Evolutionary conservation across 768 basidiomycete genomes (phyloP), one percentile per base, ranked within the genome.

Genomic region (Mycena vulgaris): DNA sequence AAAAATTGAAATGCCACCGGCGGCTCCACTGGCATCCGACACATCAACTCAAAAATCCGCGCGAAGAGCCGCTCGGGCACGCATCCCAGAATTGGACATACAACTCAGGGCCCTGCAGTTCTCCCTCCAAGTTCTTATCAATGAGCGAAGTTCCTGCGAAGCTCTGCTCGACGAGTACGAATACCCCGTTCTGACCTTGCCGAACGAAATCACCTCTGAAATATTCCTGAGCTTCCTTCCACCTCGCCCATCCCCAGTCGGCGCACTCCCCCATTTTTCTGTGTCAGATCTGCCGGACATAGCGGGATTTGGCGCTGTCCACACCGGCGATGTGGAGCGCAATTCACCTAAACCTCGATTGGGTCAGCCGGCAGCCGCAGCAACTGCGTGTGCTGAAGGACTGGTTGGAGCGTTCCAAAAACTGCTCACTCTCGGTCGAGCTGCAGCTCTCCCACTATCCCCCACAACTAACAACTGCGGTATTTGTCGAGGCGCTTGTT

Each of bases 181-280:
- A 37, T 37, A 37, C 35, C 39, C 49, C 21, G 33, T 37, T 19
- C 28, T 37, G 5, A 35, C 33, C 19, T 11, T 63, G 25, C 62
- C 62, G 7, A n/a, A 49, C 11, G 62, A 63, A 39, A 63, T 63
- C 25, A 39, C 39, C 6, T 23, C 51, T 5, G 62, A 63, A 42
- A 63, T 63, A 11, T 63, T 63, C 51, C 13, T 13, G 4, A 13
- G 53, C 11, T 63, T 63, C 37, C 62, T 63, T 17, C 62, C 62
- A 0, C 5, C 8, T 3, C 49, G 37, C 19, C 51, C 49, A 0
- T 27, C 49, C 1, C 27, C 9, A 4, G 28, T 31, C 7, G 62
- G 49, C 5, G 7, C 28, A 5, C 17, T 63, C 61, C 5, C 62
- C 62, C 3, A 21, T 31, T 2, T 19, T 42, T 27, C 19, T 63